These are phyloP conservation scores for Sporobolomyces pararoseus DNA, from an alignment of 768 basidiomycete species.

Conservation along the genomic window DNA sequence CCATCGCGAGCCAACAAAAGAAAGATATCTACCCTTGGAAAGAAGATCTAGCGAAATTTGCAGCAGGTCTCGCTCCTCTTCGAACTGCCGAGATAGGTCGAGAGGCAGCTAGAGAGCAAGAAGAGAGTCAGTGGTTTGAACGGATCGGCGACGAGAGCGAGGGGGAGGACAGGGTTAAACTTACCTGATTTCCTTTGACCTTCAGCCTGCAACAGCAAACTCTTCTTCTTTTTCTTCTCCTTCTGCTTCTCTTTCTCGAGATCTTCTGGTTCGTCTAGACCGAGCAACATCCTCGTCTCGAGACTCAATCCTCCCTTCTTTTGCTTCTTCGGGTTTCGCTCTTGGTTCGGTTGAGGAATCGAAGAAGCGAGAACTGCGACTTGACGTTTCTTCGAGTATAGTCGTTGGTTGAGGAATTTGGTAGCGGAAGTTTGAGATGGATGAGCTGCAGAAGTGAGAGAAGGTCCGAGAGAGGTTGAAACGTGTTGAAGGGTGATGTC, in stretches of 20 bases:
- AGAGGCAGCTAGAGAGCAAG: background rate
- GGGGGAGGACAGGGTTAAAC: background rate
- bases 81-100: slow-evolving; percentile 22
- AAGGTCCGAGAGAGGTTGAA: slow-evolving; percentile 13
- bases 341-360: slow-evolving; percentile 11
- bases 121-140: background rate
- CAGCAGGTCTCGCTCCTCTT: slow-evolving; percentile 20
- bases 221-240: slow-evolving; percentile 35
- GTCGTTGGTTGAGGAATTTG: slow-evolving; percentile 37
- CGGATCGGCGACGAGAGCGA: background rate
- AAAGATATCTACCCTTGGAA: slow-evolving; percentile 5
- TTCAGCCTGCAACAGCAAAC: slow-evolving; percentile 31
- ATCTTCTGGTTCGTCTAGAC: slow-evolving; percentile 25
- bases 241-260: slow-evolving; percentile 20
- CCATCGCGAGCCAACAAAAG: background rate
- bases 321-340: slow-evolving; percentile 28
- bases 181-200: slow-evolving; percentile 33
- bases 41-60: slow-evolving; percentile 25
- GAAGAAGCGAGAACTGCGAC: slow-evolving; percentile 25
- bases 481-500: slow-evolving; percentile 38
- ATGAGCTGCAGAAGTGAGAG: slow-evolving; percentile 34
- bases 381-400: slow-evolving; percentile 39
- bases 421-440: slow-evolving; percentile 35
- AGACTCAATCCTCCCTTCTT: slow-evolving; percentile 33
- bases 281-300: slow-evolving; percentile 37